A percentile compares a stretch with the other conserved stretches of the same genome.
Conservation (phyloP, 2,329 filamentous ascomycete genomes). For the Talaromyces sp. region DNA sequence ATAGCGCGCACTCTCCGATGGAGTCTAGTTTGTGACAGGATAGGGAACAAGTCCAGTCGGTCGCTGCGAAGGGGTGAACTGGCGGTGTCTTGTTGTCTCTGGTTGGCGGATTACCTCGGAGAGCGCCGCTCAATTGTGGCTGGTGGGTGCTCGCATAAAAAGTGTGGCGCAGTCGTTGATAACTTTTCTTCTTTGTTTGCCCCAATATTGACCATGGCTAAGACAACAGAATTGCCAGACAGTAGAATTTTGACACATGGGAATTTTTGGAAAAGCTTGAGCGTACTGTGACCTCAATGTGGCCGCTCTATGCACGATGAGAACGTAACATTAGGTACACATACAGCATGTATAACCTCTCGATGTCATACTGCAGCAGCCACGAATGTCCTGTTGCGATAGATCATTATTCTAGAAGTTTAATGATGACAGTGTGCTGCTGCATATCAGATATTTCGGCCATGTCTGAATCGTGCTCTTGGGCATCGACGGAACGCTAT, state of each 20-base stretch:
- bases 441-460: neutral
- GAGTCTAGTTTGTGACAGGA: neutral
- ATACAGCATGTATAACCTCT: conserved; percentile 2
- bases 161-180: neutral
- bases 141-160: neutral
- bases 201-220: neutral
- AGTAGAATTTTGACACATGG: too few relatives aligned
- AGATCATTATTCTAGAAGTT: neutral
- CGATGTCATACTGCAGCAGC: conserved; percentile 12
- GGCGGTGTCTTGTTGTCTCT: neutral
- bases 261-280: neutral
- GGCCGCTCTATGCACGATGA: neutral
- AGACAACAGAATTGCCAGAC: neutral
- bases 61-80: neutral
- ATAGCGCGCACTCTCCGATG: neutral
- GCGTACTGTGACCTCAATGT: too few relatives aligned
- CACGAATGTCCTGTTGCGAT: neutral
- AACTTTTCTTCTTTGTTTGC: neutral
- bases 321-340: conserved; percentile 15
- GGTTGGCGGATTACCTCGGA: neutral
- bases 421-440: neutral
- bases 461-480: neutral
- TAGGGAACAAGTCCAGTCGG: neutral
- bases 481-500: neutral
- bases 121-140: neutral